phyloP scores from a whole-genome alignment of 192 early-diverging fungal species.

The Coemansia biformis region DNA sequence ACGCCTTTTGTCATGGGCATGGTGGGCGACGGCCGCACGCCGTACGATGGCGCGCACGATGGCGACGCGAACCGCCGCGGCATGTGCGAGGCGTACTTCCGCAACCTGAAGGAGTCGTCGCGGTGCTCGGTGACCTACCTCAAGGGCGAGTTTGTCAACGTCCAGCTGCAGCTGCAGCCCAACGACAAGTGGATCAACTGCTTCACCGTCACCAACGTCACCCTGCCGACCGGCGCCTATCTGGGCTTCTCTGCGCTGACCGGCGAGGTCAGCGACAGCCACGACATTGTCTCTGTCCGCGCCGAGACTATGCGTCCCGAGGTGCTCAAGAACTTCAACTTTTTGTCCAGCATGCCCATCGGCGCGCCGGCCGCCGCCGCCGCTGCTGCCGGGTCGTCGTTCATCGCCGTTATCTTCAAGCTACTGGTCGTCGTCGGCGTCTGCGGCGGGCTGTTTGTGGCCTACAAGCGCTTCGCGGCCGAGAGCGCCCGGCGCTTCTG shows the following conservation, averaged over 20 bases:
- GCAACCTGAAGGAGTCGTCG: conserved; percentile 57
- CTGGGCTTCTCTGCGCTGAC: conserved; percentile 91
- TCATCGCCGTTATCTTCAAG: conserved; percentile 27
- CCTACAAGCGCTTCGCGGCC: conserved; percentile 43
- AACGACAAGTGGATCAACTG: conserved; percentile 75
- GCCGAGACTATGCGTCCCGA: conserved; percentile 43
- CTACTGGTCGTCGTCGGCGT: conserved; percentile 37
- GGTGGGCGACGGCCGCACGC: conserved; percentile 84
- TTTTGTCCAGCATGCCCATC: conserved; percentile 2
- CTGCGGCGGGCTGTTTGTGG: conserved; percentile 41
- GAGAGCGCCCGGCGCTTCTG: conserved; percentile 47
- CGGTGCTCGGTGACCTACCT: conserved; percentile 71
- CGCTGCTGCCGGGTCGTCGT: conserved; percentile 6
- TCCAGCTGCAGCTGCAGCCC: conserved; percentile 54
- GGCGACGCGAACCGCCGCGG: conserved; percentile 64
- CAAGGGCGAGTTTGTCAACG: conserved; percentile 51
- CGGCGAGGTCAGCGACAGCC: conserved; percentile 79
- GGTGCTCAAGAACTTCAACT: conserved; percentile 42
- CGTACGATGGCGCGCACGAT: conserved; percentile 82
- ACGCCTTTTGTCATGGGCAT: conserved; percentile 92
- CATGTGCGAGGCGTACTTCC: conserved; percentile 75
- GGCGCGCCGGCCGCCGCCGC: conserved; percentile 5
- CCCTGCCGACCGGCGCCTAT: conserved; percentile 71
- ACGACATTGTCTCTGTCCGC: conserved; percentile 39
- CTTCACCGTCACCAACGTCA: conserved; percentile 72